Evolutionary conservation across 257 asterid species (phyloP).

Genomic region (Marsdenia floribunda): DNA sequence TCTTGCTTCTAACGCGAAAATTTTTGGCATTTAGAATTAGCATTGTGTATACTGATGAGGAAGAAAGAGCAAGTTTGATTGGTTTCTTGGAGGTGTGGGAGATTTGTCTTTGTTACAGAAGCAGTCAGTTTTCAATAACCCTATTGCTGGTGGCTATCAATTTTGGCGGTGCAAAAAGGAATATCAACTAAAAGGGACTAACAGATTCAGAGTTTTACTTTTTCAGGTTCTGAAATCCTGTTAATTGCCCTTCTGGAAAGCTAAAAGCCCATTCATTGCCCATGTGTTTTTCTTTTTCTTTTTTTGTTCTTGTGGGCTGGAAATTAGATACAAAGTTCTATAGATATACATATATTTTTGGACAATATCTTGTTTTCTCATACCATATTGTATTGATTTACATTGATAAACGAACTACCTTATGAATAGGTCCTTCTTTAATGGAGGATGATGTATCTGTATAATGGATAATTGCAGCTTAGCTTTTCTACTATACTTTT

Average conservation of each 20-base stretch:
- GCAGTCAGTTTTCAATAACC: not conserved
- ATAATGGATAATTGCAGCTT: not conserved
- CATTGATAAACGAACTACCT: not conserved
- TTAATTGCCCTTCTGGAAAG: not conserved
- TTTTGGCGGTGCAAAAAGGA: not conserved
- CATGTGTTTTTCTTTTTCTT: not conserved
- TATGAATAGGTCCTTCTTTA: not conserved
- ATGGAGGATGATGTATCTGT: not conserved
- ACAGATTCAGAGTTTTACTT: not conserved
- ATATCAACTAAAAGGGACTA: not conserved
- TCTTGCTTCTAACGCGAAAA: slow-evolving; percentile 1
- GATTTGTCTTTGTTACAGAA: slow-evolving; percentile 6
- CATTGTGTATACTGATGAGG: slow-evolving; percentile 30
- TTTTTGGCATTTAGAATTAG: slow-evolving; percentile 6
- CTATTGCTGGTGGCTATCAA: not conserved
- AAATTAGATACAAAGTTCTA: not conserved
- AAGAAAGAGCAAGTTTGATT: slow-evolving; percentile 11
- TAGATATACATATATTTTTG: not conserved
- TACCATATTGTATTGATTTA: not conserved
- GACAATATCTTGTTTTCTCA: not conserved
- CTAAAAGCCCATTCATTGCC: slow-evolving; percentile 1
- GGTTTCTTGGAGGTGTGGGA: slow-evolving; percentile 15
- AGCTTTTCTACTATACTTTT: not conserved
- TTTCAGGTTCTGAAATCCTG: not conserved
- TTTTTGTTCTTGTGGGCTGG: not conserved